phyloP scores from a whole-genome alignment of 768 basidiomycete genomes.

The Panaeolus papilionaceus region DNA sequence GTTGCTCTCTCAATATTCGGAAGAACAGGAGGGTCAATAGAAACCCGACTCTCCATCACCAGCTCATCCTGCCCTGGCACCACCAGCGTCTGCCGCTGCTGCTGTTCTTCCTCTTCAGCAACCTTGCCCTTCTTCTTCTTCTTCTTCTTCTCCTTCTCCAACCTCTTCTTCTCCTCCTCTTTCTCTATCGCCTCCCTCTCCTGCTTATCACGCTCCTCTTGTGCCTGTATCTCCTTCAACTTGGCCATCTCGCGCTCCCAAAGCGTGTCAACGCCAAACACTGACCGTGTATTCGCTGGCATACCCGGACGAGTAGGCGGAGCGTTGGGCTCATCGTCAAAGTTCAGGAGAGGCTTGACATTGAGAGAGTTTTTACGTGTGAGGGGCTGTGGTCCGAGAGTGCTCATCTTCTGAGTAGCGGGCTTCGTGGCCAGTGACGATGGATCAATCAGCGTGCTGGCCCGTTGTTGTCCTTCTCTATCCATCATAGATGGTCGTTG shows the following conservation, averaged over 20 bases:
- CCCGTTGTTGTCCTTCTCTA: slow-evolving; percentile 59
- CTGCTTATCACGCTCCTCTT: slow-evolving; percentile 65
- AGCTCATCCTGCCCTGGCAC: slow-evolving; percentile 16
- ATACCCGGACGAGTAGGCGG: slow-evolving; percentile 28
- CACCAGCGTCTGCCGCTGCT: slow-evolving; percentile 21
- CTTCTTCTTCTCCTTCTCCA: slow-evolving; percentile 56
- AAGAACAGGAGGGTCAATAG: slow-evolving; percentile 42
- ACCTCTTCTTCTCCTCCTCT: slow-evolving; percentile 51
- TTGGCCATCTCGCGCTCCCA: slow-evolving; percentile 92
- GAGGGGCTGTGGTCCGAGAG: slow-evolving; percentile 44
- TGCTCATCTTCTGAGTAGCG: slow-evolving; percentile 47
- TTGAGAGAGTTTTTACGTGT: slow-evolving; percentile 56
- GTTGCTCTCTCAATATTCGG: slow-evolving; percentile 49
- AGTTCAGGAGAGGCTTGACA: slow-evolving; percentile 70
- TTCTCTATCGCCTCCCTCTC: slow-evolving; percentile 52
- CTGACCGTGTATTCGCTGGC: slow-evolving; percentile 60
- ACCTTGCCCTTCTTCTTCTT: slow-evolving; percentile 43
- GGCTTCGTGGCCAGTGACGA: slow-evolving; percentile 60
- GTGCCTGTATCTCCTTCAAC: slow-evolving; percentile 76
- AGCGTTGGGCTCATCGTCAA: slow-evolving; percentile 59
- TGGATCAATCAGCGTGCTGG: slow-evolving; percentile 80
- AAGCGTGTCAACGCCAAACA: slow-evolving; percentile 92
- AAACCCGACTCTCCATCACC: slow-evolving; percentile 23
- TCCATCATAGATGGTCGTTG: slow-evolving; percentile 94
- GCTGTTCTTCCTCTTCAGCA: slow-evolving; percentile 16